Percentiles rank a stretch among this genome's conserved stretches.
phyloP scores from a whole-genome alignment of 176 grass and related monocot genomes.

The maize (Zea mays) region Zm-B73-REFERENCE-NAM-5.0 NC_050100.1:209725501-209726000 shows the following conservation, averaged over 20 bases:
- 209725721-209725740: constrained; percentile 73
- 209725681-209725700: constrained; percentile 47
- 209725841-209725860: constrained; percentile 86
- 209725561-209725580: constrained; percentile 77
- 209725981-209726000: constrained; percentile 12
- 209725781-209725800: constrained; percentile 56
- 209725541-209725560: constrained; percentile 97
- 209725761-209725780: constrained; percentile 66
- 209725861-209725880: constrained; percentile 74
- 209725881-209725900: constrained; percentile 80
- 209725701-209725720: constrained; percentile 78
- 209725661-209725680: constrained; percentile 4
- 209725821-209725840: constrained; percentile 76
- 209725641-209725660: background rate
- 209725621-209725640: background rate
- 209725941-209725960: constrained; percentile 39
- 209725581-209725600: constrained; percentile 86
- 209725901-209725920: constrained; percentile 93
- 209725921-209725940: constrained; percentile 30
- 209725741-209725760: constrained; percentile 75
- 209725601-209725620: constrained; percentile 9
- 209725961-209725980: constrained; percentile 19
- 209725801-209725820: constrained; percentile 60
- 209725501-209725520: constrained; percentile 60
- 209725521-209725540: constrained; percentile 84